phyloP scores from a whole-genome alignment of 2,329 filamentous ascomycete genomes.

The Ophiostoma sp. region DNA sequence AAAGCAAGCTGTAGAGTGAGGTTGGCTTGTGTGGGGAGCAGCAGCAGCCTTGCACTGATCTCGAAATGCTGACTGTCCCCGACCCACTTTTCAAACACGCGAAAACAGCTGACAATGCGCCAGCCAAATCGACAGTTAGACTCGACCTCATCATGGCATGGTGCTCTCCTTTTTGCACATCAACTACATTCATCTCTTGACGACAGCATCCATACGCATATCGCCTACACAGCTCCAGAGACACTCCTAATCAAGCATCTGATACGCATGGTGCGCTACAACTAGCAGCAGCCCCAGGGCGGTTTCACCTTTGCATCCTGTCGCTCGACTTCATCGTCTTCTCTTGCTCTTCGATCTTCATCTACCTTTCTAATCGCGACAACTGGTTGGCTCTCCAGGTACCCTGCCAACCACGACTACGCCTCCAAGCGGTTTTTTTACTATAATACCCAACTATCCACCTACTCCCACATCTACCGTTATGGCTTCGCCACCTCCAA shows the following conservation, averaged over 20 bases:
- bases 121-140: neutral
- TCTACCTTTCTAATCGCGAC: no score
- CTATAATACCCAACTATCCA: neutral
- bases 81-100: neutral
- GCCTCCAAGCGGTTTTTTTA: neutral
- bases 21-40: neutral
- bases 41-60: neutral
- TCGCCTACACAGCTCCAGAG: neutral
- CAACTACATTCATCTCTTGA: neutral
- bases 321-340: no score
- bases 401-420: no score
- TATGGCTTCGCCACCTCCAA: conserved; percentile 26
- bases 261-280: conserved; percentile 4
- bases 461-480: neutral
- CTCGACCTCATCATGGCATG: neutral
- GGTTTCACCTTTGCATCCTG: neutral
- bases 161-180: neutral
- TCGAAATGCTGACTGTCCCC: conserved; percentile 3
- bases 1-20: neutral
- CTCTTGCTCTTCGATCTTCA: no score
- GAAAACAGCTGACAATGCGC: neutral
- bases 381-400: no score
- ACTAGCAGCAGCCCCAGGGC: conserved; percentile 6
- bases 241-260: neutral
- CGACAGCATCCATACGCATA: neutral